Percentiles rank a stretch among this genome's conserved stretches.
Conservation (phyloP, 768 basidiomycete genomes). For the Lepiota subincarnata region DNA sequence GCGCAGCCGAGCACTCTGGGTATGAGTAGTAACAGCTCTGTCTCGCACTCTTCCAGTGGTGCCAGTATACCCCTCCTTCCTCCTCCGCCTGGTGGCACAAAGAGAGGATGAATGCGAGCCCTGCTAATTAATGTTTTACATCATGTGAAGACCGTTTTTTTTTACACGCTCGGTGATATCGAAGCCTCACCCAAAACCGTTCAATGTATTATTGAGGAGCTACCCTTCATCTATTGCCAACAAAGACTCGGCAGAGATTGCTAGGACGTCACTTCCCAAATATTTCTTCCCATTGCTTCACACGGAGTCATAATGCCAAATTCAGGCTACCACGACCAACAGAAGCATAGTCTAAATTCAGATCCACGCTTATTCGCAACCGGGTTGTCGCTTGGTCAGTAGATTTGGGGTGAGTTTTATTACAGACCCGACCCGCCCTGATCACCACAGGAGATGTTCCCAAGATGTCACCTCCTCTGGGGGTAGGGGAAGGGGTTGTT, state of each 20-base stretch:
- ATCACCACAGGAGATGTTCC: too few relatives aligned
- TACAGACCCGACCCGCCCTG: too few relatives aligned
- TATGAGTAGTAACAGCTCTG: constrained; percentile 19
- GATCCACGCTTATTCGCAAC: not conserved
- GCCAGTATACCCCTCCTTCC: constrained; percentile 68
- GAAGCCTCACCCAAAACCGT: too few relatives aligned
- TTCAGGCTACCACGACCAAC: not conserved
- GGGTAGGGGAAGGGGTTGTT: too few relatives aligned
- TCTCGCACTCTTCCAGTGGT: constrained; percentile 23
- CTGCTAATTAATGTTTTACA: too few relatives aligned
- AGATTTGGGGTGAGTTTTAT: not conserved
- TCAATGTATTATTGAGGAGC: not conserved
- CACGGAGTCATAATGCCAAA: not conserved
- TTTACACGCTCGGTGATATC: not conserved
- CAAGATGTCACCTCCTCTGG: too few relatives aligned
- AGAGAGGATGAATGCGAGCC: constrained; percentile 31
- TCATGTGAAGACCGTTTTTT: not conserved
- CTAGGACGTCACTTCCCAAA: too few relatives aligned
- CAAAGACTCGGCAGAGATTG: too few relatives aligned
- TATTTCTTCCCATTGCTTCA: not conserved
- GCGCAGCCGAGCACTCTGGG: constrained; percentile 39
- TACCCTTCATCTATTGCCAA: too few relatives aligned
- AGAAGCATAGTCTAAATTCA: not conserved
- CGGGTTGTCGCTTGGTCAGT: not conserved
- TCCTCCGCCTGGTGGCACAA: constrained; percentile 72